Evolutionary conservation across 164 flowering plant species (phyloP), one percentile per base, ranked within the genome.

Genomic region (Annona squamosa): DNA sequence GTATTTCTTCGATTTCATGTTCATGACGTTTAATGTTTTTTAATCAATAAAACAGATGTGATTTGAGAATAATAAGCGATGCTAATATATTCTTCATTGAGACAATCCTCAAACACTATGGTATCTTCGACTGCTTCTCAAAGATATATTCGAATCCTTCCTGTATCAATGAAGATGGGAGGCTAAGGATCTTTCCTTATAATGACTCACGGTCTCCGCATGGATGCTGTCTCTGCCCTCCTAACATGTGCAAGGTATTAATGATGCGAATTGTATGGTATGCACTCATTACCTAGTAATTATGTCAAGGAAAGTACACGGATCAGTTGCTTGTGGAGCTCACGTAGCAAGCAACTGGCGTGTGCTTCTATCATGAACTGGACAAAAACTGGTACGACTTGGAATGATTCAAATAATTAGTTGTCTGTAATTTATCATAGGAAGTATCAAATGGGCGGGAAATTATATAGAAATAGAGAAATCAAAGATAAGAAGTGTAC

Each of bases 161-260:
- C n/a, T 83, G 46, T 70, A 84, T 91, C 1, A 92, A 89, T 69
- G 85, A 82, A 69, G 81, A 86, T 76, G 95, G 93, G 9, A 83
- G 79, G 80, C 82, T 90, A 0, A 89, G 89, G 77, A 90, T 93
- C 41, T 72, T 71, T 7, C 94, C 97, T 65, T 80, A 71, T 79
- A 87, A 86, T 78, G 94, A 92, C 77, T 86, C 73, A 42, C 46
- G 74, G 2, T 79, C 85, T 41, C 72, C 90, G 26, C 98, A 93
- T 81, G 89, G 89, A 56, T 91, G 97, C 48, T 19, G 61, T 19
- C 81, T 75, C 69, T 93, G 97, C 85, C 97, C 98, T 76, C 90
- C 95, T 6, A 93, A 93, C 83, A 85, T 91, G 97, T 93, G 95
- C 90, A 93, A 93, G 95, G 97, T 91, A 87, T 26, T 26, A 26